Base-by-base conservation (phyloP, 116 monocot genomes). In the Zostera marina region DNA sequence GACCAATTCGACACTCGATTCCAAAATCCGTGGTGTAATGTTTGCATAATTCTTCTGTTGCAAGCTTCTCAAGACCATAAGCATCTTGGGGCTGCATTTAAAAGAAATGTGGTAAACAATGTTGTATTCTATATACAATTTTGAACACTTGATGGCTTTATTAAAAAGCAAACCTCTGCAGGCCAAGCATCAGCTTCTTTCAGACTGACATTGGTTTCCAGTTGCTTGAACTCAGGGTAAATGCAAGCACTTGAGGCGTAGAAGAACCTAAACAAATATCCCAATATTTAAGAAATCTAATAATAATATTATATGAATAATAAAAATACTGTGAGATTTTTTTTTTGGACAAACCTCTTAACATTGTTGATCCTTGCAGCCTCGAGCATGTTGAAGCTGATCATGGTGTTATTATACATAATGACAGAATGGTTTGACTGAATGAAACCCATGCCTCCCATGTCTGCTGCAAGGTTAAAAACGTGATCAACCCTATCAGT, bases 181-280 rank as follows among this genome's bases (percentile, higher is more conserved):
- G 94, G 10, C 14, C 14, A 10, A 45, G 14, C 44, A 45, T 45
- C 10, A 5, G 44, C 44, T 46, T 91, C 86, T 72, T 92, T 92
- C 69, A 92, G 66, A 67, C 92, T 92, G 5, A 92, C 92, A 63
- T 92, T 86, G 43, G 92, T 92, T n/a, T 92, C 92, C 55, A 92
- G 58, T 65, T 92, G 86, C 69, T 92, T 92, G 65, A 92, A 92
- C 64, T 92, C 92, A 39, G 87, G 86, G 68, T 92, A 92, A 51
- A 92, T 92, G 69, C 94, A 94, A 65, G 94, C 94, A 74, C 94
- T 94, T 0, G 88, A 94, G 15, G 94, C 88, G 70, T 94, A 94
- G 62, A 94, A 94, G 68, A 94, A 79, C 77, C 88, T 45, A 45
- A 45, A 45, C 12, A 45, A 7, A 45, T 45, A 45, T 45, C 12